phyloP scores from a whole-genome alignment of 2,329 filamentous ascomycete species.

The Sporothrix curviconia region DNA sequence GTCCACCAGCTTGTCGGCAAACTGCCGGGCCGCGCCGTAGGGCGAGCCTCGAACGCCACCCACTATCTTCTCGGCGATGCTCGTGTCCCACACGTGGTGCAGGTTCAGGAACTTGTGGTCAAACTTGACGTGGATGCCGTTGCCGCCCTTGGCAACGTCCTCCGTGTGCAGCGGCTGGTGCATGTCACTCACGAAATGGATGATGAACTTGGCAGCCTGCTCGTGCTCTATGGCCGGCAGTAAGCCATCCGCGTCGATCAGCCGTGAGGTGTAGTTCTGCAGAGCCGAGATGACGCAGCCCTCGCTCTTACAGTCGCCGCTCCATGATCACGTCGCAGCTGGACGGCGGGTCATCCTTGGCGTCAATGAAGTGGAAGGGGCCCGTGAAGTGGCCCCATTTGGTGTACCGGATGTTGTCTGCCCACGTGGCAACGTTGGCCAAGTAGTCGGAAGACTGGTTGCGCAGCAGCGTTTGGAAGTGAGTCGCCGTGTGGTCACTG shows the following conservation, averaged over 20 bases:
- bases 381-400: conserved; percentile 55
- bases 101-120: conserved; percentile 54
- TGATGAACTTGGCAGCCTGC: conserved; percentile 59
- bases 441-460: conserved; percentile 52
- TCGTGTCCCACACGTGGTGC: conserved; percentile 67
- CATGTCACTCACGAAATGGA: conserved; percentile 65
- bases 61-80: conserved; percentile 59
- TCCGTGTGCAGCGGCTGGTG: conserved; percentile 64
- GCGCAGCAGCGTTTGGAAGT: conserved; percentile 52
- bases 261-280: conserved; percentile 53
- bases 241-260: conserved; percentile 35
- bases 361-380: conserved; percentile 64
- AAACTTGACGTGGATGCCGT: conserved; percentile 60
- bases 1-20: conserved; percentile 49
- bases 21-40: conserved; percentile 44
- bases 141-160: conserved; percentile 58
- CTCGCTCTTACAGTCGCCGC: conserved; percentile 54
- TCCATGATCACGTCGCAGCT: conserved; percentile 51
- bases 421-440: conserved; percentile 59
- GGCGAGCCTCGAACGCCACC: conserved; percentile 48
- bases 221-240: conserved; percentile 41
- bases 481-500: conserved; percentile 45
- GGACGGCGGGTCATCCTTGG: conserved; percentile 54
- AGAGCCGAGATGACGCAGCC: conserved; percentile 59
- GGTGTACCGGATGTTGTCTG: conserved; percentile 59